Evolutionary conservation across 2,329 filamentous ascomycete species (phyloP).

Genomic region (Phialemonium atrogriseum): DNA sequence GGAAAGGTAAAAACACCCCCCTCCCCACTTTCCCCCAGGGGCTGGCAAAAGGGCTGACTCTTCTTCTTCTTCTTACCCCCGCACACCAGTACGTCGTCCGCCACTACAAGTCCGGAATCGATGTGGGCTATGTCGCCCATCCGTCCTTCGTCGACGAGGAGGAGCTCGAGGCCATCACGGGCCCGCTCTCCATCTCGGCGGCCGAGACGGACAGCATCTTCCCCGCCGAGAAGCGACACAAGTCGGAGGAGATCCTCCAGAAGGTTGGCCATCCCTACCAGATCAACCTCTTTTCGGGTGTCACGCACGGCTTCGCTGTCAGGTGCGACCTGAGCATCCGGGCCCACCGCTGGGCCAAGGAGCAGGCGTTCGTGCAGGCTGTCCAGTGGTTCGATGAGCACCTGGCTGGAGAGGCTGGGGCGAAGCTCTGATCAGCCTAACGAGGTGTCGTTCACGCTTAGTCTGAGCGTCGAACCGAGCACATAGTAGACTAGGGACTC

Average conservation of each 20-base stretch:
- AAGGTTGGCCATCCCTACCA: constrained; percentile 58
- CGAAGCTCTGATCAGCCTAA: constrained; percentile 1
- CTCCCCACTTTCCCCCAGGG: background rate
- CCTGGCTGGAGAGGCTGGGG: constrained; percentile 24
- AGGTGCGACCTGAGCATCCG: constrained; percentile 53
- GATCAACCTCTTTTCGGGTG: constrained; percentile 65
- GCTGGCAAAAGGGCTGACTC: background rate
- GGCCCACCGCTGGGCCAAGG: constrained; percentile 61
- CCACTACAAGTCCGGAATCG: constrained; percentile 54
- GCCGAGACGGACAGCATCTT: constrained; percentile 60
- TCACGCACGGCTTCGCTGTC: constrained; percentile 68
- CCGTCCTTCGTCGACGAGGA: constrained; percentile 65
- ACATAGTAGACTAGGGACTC: too few relatives aligned
- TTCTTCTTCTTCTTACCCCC: background rate
- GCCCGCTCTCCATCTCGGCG: constrained; percentile 59
- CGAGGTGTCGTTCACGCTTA: too few relatives aligned
- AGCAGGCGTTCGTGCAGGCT: constrained; percentile 73
- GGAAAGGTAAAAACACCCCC: constrained; percentile 44
- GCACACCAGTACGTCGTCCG: constrained; percentile 55
- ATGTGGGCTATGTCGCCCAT: constrained; percentile 67
- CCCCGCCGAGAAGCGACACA: constrained; percentile 53
- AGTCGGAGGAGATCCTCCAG: constrained; percentile 54
- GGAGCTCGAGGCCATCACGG: constrained; percentile 57
- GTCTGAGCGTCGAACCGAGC: too few relatives aligned
- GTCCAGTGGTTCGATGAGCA: constrained; percentile 67